Percentiles rank a stretch among this genome's conserved stretches.
Conservation (phyloP, 352 stramenopile genomes). For the Phytophthora foliorum region DNA sequence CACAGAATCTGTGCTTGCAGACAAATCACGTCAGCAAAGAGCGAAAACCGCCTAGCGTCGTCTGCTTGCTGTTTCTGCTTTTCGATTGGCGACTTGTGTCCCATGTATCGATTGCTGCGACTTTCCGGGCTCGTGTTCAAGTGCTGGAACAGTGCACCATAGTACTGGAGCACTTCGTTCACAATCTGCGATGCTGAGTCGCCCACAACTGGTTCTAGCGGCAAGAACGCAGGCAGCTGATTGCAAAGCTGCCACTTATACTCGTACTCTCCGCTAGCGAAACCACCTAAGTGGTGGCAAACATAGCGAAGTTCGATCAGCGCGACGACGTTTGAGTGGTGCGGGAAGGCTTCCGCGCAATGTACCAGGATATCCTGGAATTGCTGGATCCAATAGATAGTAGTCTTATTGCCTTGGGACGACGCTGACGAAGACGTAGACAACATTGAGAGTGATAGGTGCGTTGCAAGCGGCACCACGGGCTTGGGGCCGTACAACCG, state of each 20-base stretch:
- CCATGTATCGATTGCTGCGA: conserved; percentile 45
- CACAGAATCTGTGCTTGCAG: conserved; percentile 79
- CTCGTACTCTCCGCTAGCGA: conserved; percentile 59
- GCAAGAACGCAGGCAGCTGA: conserved; percentile 56
- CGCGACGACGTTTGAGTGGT: conserved; percentile 68
- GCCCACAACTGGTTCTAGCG: conserved; percentile 58
- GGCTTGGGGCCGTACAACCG: conserved; percentile 74
- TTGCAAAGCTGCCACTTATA: conserved; percentile 87
- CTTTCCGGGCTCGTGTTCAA: conserved; percentile 70
- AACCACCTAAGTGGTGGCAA: conserved; percentile 79
- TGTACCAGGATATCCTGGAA: conserved; percentile 80
- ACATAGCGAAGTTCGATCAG: conserved; percentile 88
- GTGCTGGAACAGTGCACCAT: conserved; percentile 68
- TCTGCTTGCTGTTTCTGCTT: not conserved
- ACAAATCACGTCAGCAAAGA: conserved; percentile 63
- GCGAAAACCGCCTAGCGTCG: conserved; percentile 46
- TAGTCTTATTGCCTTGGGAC: conserved; percentile 57
- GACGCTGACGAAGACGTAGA: conserved; percentile 49
- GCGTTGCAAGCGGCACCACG: conserved; percentile 38
- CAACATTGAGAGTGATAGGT: conserved; percentile 50
- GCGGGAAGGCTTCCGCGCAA: conserved; percentile 76
- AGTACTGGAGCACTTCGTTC: conserved; percentile 85
- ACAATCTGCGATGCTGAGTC: conserved; percentile 71
- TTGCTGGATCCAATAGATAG: conserved; percentile 83
- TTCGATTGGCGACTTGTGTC: conserved; percentile 31